Percentiles rank a stretch among this genome's conserved stretches.
These are phyloP conservation scores for Penicillium oxalicum DNA, from an alignment of 2,329 filamentous ascomycete species.

Conservation along the genomic window DNA sequence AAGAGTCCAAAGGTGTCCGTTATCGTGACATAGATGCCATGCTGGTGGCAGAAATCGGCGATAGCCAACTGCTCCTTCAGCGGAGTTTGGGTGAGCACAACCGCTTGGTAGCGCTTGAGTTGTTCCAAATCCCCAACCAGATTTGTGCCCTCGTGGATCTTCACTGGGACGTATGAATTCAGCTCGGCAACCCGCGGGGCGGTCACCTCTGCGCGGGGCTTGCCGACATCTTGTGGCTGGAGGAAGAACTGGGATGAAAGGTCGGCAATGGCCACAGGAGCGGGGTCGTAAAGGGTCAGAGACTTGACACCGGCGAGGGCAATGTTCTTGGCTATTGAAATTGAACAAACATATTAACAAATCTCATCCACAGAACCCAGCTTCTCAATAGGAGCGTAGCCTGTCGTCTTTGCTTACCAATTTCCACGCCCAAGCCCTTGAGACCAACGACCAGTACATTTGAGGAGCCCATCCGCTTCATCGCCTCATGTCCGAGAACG, in stretches of 20 bases:
- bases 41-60: conserved; percentile 87
- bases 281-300: conserved; percentile 84
- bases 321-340: conserved; percentile 77
- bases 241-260: conserved; percentile 98
- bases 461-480: conserved; percentile 98
- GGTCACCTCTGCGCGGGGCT: conserved; percentile 80
- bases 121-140: conserved; percentile 71
- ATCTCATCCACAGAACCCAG: neutral
- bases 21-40: conserved; percentile 84
- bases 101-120: conserved; percentile 84
- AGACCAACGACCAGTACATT: conserved; percentile 89
- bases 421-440: conserved; percentile 92
- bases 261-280: conserved; percentile 75
- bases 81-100: conserved; percentile 81
- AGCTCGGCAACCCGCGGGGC: conserved; percentile 87
- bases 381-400: neutral
- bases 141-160: conserved; percentile 59
- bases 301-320: conserved; percentile 98
- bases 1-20: conserved; percentile 91
- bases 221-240: conserved; percentile 78
- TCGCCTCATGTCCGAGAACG: conserved; percentile 71
- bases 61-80: conserved; percentile 76
- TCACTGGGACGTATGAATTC: conserved; percentile 91
- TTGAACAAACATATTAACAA: neutral
- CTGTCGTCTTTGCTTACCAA: conserved; percentile 44